A percentile compares a stretch with the other conserved stretches of the same genome.
These are phyloP conservation scores for Trichoderma gamsii DNA, from an alignment of 495 filamentous ascomycete genomes.

Conservation along the genomic window DNA sequence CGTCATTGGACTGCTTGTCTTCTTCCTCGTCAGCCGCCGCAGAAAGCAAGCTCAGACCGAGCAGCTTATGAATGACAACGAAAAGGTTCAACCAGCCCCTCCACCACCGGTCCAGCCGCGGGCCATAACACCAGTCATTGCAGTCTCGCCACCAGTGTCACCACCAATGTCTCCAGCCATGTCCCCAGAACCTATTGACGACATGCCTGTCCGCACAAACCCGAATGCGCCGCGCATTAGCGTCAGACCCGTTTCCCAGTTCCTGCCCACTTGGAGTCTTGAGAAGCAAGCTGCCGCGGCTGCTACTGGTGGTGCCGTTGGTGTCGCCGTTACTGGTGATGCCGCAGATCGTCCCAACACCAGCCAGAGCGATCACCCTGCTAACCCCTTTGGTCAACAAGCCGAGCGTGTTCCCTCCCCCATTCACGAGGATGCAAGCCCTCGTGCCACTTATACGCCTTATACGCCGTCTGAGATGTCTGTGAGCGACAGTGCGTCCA, in stretches of 20 bases:
- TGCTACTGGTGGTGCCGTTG: slow-evolving; percentile 20
- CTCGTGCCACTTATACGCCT: slow-evolving; percentile 24
- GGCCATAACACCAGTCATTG: not conserved
- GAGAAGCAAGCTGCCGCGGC: slow-evolving; percentile 38
- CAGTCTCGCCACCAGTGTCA: not conserved
- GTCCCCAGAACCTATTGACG: not conserved
- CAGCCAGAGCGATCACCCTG: slow-evolving; percentile 38
- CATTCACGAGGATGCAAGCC: slow-evolving; percentile 27
- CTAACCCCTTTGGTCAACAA: slow-evolving; percentile 47
- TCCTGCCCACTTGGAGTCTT: slow-evolving; percentile 60
- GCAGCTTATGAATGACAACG: slow-evolving; percentile 50
- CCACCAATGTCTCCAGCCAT: not conserved
- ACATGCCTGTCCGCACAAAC: slow-evolving; percentile 11
- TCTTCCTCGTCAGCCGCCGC: slow-evolving; percentile 61
- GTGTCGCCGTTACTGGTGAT: slow-evolving; percentile 25
- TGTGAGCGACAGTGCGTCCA: slow-evolving; percentile 13
- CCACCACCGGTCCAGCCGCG: slow-evolving; percentile 24
- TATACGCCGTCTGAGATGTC: slow-evolving; percentile 23
- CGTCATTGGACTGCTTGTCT: slow-evolving; percentile 54
- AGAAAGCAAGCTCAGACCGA: slow-evolving; percentile 44
- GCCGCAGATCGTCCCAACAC: slow-evolving; percentile 36
- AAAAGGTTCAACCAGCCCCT: slow-evolving; percentile 39
- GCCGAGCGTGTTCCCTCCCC: slow-evolving; percentile 33
- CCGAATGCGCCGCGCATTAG: slow-evolving; percentile 65
- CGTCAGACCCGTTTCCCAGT: slow-evolving; percentile 81